These are phyloP conservation scores for Seminavis robusta DNA, from an alignment of 108 stramenopile species.

Conservation along the genomic window DNA sequence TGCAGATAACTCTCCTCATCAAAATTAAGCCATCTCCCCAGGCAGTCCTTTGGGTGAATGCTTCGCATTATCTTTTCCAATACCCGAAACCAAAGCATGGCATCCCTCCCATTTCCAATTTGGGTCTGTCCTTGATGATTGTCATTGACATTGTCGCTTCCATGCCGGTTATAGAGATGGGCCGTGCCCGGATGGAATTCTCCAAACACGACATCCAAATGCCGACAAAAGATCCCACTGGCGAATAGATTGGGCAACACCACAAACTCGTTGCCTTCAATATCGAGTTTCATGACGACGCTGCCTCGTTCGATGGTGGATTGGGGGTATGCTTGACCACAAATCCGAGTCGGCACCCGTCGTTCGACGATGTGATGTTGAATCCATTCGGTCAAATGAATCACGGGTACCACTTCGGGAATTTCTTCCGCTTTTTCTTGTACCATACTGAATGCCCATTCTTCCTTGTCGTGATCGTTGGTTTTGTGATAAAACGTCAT, in stretches of 20 bases:
- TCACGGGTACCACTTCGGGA: constrained; percentile 15
- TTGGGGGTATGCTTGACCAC: neutral
- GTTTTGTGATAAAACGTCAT: constrained; percentile 29
- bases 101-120: too few relatives aligned
- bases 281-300: constrained; percentile 45
- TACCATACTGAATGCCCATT: constrained; percentile 20
- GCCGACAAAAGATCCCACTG: constrained; percentile 15
- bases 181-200: constrained; percentile 40
- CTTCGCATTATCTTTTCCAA: too few relatives aligned
- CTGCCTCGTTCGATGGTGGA: constrained; percentile 22
- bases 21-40: too few relatives aligned
- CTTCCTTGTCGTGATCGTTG: neutral
- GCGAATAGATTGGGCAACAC: constrained; percentile 29
- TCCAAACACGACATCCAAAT: constrained; percentile 28
- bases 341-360: neutral
- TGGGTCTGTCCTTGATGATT: too few relatives aligned
- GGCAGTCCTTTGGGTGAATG: too few relatives aligned
- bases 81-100: too few relatives aligned
- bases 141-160: too few relatives aligned
- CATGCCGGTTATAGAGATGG: too few relatives aligned
- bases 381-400: constrained; percentile 32
- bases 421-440: neutral
- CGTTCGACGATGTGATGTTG: constrained; percentile 21
- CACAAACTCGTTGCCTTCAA: constrained; percentile 27
- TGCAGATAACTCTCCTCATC: too few relatives aligned